Conservation (phyloP, 2,329 filamentous ascomycete species). For the Beauveria caledonica region DNA sequence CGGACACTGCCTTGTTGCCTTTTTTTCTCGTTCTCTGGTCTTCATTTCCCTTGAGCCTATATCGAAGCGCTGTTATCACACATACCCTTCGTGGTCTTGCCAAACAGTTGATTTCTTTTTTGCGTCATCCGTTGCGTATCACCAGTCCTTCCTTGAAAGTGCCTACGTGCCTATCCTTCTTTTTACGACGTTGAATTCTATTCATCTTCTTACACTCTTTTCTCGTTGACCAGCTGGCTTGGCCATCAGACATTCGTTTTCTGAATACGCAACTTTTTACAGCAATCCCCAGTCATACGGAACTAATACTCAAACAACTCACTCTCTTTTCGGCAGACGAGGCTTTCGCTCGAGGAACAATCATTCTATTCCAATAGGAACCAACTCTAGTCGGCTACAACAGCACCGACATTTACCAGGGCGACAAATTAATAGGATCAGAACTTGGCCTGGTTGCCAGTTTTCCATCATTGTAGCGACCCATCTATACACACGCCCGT, state of each 20-base stretch:
- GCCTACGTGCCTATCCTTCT: slow-evolving; percentile 11
- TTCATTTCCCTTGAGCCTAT: not conserved
- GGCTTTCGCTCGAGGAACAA: not conserved
- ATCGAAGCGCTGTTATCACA: not conserved
- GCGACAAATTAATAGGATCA: not conserved
- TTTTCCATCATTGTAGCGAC: not conserved
- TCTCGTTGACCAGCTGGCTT: slow-evolving; percentile 41
- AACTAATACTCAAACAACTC: not conserved
- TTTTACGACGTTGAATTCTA: slow-evolving; percentile 30
- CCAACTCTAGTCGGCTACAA: not conserved
- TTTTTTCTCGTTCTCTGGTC: not conserved
- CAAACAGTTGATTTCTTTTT: not conserved
- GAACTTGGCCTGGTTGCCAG: slow-evolving; percentile 9
- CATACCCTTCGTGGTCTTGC: not conserved
- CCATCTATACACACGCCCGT: not conserved
- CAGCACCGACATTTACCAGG: not conserved
- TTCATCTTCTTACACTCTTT: slow-evolving; percentile 31
- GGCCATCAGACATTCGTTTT: slow-evolving; percentile 50
- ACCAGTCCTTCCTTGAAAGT: slow-evolving; percentile 20
- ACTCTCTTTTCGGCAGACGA: slow-evolving; percentile 2
- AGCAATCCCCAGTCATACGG: not conserved
- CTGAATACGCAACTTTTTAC: slow-evolving; percentile 11
- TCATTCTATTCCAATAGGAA: not conserved
- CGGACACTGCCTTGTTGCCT: not conserved
- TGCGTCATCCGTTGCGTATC: slow-evolving; percentile 3